A percentile compares a stretch with the other conserved stretches of the same genome.
phyloP scores from a whole-genome alignment of 148 eudicot genomes.

The Vaccinium macrocarpon region DNA sequence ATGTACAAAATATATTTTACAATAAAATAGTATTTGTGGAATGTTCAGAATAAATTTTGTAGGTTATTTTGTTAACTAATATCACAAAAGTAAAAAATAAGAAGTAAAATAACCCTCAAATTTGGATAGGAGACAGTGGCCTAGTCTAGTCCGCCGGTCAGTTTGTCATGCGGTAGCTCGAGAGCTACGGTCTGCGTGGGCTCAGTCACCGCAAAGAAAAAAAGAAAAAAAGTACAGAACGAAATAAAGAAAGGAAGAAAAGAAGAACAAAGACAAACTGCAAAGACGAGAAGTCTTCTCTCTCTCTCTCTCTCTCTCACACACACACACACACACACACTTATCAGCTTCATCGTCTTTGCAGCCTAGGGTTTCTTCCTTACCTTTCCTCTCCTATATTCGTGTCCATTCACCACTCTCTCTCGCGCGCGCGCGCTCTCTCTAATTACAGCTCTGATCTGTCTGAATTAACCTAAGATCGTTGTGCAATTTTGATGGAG shows the following conservation, averaged over 20 bases:
- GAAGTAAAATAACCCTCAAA: too few species aligned
- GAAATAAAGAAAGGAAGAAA: not conserved
- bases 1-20: too few species aligned
- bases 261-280: not conserved
- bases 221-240: not conserved
- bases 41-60: too few species aligned
- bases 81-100: too few species aligned
- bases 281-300: constrained; percentile 29
- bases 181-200: not conserved
- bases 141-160: too few species aligned
- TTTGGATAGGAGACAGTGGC: too few species aligned
- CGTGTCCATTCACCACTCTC: not conserved
- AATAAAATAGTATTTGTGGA: too few species aligned
- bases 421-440: not conserved
- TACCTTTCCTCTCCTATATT: not conserved
- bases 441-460: not conserved
- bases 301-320: not conserved
- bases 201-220: constrained; percentile 26
- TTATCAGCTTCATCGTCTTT: constrained; percentile 28
- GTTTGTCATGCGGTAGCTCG: too few species aligned
- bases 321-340: not conserved
- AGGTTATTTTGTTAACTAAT: too few species aligned
- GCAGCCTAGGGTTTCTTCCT: constrained; percentile 14
- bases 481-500: constrained; percentile 24
- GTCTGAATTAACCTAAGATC: constrained; percentile 17